A percentile compares a stretch with the other conserved stretches of the same genome.
Evolutionary conservation across 192 early-diverging fungal genomes (phyloP).

Genomic region (Thoreauomyces humboldtii): DNA sequence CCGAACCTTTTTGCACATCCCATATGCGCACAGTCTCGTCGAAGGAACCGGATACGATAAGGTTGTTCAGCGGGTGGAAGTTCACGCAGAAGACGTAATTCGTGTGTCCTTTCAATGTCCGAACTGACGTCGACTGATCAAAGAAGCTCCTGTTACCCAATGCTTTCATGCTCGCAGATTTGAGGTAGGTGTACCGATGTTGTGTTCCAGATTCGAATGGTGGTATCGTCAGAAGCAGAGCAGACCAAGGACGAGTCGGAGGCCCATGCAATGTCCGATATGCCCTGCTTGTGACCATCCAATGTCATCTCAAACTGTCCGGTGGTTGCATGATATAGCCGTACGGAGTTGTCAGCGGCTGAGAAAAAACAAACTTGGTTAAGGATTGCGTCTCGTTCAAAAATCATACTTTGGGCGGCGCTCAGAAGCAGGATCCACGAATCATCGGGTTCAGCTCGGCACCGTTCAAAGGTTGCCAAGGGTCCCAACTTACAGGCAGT

Average conservation of each 20-base stretch:
- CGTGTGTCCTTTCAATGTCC: constrained; percentile 85
- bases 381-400: not conserved
- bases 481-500: constrained; percentile 66
- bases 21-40: constrained; percentile 96
- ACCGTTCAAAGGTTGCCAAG: constrained; percentile 11
- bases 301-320: constrained; percentile 83
- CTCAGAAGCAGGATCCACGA: no score
- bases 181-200: constrained; percentile 53
- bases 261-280: constrained; percentile 96
- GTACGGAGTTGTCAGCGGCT: constrained; percentile 95
- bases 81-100: constrained; percentile 98
- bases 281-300: constrained; percentile 86
- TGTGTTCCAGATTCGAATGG: constrained; percentile 89
- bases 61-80: constrained; percentile 89
- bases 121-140: constrained; percentile 61
- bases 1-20: constrained; percentile 77
- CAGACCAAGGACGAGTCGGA: constrained; percentile 84
- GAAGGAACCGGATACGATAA: constrained; percentile 96
- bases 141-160: not conserved
- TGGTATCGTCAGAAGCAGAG: constrained; percentile 93
- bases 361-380: not conserved
- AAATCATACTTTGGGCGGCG: not conserved
- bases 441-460: no score
- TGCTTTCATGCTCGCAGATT: not conserved
- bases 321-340: constrained; percentile 87